Evolutionary conservation across 75 land plant species (phyloP).

Genomic region (Picea sitchensis): DNA sequence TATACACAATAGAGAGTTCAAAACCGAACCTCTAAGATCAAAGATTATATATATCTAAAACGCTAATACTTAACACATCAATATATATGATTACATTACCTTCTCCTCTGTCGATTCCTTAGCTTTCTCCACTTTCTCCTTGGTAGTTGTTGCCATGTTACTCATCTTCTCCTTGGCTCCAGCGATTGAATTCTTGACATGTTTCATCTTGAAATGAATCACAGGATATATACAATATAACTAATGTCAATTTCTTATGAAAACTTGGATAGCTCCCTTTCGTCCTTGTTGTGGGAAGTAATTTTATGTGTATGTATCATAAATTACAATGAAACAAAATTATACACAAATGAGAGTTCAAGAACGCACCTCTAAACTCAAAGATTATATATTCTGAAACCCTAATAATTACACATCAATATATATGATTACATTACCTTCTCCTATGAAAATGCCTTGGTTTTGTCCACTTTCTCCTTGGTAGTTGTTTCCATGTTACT

Average conservation of each 20-base stretch:
- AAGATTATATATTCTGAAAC: background rate
- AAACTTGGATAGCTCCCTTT: too few relatives aligned
- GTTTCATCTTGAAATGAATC: background rate
- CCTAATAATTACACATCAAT: background rate
- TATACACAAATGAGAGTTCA: too few relatives aligned
- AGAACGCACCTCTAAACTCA: too few relatives aligned
- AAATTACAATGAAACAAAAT: too few relatives aligned
- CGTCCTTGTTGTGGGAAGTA: too few relatives aligned
- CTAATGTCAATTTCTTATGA: too few relatives aligned
- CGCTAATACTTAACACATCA: background rate
- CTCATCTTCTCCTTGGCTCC: constrained; percentile 26
- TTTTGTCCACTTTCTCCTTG: constrained; percentile 9
- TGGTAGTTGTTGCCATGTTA: constrained; percentile 12
- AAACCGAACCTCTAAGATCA: too few relatives aligned
- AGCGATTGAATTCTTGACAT: constrained; percentile 2
- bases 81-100: background rate
- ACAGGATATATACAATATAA: too few relatives aligned
- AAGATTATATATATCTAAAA: background rate
- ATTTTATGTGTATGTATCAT: too few relatives aligned
- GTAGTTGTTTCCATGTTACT: constrained; percentile 15
- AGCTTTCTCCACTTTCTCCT: constrained; percentile 6
- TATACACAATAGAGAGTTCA: too few relatives aligned
- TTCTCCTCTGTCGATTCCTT: constrained; percentile 19
- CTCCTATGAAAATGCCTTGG: constrained; percentile 18
- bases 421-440: background rate